Evolutionary conservation across 1,284 basidiomycete genomes (phyloP).

Genomic region (Marasmius sp.): DNA sequence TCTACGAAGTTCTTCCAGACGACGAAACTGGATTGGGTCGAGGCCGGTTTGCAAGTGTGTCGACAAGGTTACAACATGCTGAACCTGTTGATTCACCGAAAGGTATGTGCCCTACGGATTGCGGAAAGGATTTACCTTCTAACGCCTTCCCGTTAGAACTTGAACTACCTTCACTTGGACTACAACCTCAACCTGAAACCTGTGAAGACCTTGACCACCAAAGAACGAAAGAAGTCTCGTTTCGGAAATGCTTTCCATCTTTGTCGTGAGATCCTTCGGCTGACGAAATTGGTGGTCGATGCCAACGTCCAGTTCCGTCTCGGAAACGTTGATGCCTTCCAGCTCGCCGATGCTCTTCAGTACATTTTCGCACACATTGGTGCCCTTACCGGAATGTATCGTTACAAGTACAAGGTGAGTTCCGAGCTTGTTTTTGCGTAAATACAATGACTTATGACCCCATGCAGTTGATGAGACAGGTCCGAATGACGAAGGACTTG

Average conservation of each 20-base stretch:
- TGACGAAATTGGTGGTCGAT: conserved; percentile 98
- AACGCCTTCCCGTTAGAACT: conserved; percentile 53
- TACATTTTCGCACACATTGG: conserved; percentile 98
- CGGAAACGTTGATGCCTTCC: conserved; percentile 99
- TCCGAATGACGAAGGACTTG: conserved; percentile 98
- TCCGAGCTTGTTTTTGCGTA: not conserved
- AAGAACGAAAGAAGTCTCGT: conserved; percentile 99
- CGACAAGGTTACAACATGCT: conserved; percentile 99
- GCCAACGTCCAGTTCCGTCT: conserved; percentile 98
- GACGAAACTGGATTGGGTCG: conserved; percentile 98
- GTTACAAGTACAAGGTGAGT: conserved; percentile 95
- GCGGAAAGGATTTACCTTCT: too few species aligned
- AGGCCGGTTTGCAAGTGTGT: conserved; percentile 98
- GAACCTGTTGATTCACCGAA: conserved; percentile 97
- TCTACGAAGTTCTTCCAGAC: conserved; percentile 99
- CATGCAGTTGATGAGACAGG: conserved; percentile 91
- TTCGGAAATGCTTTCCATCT: conserved; percentile 99
- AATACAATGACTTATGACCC: conserved; percentile 8
- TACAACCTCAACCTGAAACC: conserved; percentile 98
- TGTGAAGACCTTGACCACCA: conserved; percentile 98
- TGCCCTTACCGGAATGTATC: conserved; percentile 98
- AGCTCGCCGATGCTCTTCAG: conserved; percentile 97
- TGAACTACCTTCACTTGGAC: conserved; percentile 93
- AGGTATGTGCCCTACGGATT: conserved; percentile 46
- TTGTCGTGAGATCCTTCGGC: conserved; percentile 94